A percentile compares a stretch with the other conserved stretches of the same genome.
Evolutionary conservation across 352 stramenopile genomes (phyloP).

Genomic region (Nothophytophthora sp.): DNA sequence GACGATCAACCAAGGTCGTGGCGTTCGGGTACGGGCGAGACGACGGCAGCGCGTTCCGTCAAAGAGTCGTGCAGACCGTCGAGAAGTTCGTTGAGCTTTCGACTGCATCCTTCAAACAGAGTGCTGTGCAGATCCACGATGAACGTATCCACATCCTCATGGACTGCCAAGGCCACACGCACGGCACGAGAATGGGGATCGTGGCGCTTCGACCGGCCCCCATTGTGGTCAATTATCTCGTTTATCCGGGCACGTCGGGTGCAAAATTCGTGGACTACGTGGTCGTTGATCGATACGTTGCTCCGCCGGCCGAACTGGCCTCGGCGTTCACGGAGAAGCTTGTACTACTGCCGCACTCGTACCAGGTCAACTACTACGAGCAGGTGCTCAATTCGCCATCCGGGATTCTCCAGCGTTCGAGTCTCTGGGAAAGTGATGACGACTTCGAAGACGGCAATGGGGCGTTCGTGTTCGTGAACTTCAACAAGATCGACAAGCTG

Average conservation of each 20-base stretch:
- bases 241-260: slow-evolving; percentile 79
- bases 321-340: slow-evolving; percentile 72
- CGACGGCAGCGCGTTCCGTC: slow-evolving; percentile 47
- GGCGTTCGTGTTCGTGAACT: slow-evolving; percentile 84
- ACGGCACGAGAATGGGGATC: slow-evolving; percentile 52
- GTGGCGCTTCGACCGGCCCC: slow-evolving; percentile 46
- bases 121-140: slow-evolving; percentile 28
- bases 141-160: slow-evolving; percentile 67
- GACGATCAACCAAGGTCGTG: slow-evolving; percentile 18
- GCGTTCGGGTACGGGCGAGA: slow-evolving; percentile 71
- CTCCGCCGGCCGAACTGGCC: slow-evolving; percentile 35
- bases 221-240: slow-evolving; percentile 84
- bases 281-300: slow-evolving; percentile 60
- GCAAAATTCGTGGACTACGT: slow-evolving; percentile 82
- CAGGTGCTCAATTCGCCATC: slow-evolving; percentile 9
- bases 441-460: slow-evolving; percentile 5
- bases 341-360: slow-evolving; percentile 66
- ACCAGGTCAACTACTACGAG: slow-evolving; percentile 84
- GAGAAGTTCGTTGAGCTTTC: slow-evolving; percentile 62
- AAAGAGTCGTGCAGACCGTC: slow-evolving; percentile 29
- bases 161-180: slow-evolving; percentile 81
- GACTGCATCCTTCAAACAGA: slow-evolving; percentile 37
- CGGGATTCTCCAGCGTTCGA: slow-evolving; percentile 3
- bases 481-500: slow-evolving; percentile 91
- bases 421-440: slow-evolving; percentile 21